These are phyloP conservation scores for Aechmea fasciata DNA, from an alignment of 176 grass and related monocot genomes.

Conservation along the genomic window DNA sequence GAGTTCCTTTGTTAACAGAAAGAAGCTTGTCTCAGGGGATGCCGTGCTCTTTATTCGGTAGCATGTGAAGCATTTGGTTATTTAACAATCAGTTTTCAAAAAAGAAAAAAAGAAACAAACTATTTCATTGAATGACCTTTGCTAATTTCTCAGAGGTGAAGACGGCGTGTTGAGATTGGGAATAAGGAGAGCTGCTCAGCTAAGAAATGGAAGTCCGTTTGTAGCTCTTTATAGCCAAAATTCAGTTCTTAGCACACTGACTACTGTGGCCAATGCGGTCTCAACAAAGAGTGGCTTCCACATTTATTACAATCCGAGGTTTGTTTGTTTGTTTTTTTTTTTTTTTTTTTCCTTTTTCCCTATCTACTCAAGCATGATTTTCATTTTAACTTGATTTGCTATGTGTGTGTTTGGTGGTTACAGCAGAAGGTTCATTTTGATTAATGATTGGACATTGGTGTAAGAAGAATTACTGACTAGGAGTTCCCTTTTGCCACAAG, in stretches of 20 bases:
- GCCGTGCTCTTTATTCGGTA: constrained; percentile 88
- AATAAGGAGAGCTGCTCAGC: constrained; percentile 69
- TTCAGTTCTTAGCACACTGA: constrained; percentile 27
- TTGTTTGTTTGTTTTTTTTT: constrained; percentile 14
- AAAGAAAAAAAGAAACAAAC: not conserved
- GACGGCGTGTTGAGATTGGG: constrained; percentile 79
- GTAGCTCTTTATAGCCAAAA: constrained; percentile 30
- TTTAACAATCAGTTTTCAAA: not conserved
- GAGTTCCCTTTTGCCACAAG: too few relatives aligned
- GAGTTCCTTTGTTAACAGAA: constrained; percentile 98
- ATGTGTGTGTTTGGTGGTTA: constrained; percentile 14
- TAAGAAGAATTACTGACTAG: too few relatives aligned
- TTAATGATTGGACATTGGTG: too few relatives aligned
- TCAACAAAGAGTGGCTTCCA: constrained; percentile 42
- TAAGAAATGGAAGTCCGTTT: constrained; percentile 42
- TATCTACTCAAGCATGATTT: not conserved
- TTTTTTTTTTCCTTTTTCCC: constrained; percentile 2
- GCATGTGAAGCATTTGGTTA: constrained; percentile 6
- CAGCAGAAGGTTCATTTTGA: not conserved
- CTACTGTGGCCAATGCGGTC: constrained; percentile 46
- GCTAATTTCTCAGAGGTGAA: constrained; percentile 46
- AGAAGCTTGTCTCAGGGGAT: constrained; percentile 89
- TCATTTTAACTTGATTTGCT: constrained; percentile 1
- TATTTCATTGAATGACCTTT: constrained; percentile 10
- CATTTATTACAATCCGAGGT: constrained; percentile 86